phyloP scores from a whole-genome alignment of 208 protist genomes.

The Trypanosoma boissoni region DNA sequence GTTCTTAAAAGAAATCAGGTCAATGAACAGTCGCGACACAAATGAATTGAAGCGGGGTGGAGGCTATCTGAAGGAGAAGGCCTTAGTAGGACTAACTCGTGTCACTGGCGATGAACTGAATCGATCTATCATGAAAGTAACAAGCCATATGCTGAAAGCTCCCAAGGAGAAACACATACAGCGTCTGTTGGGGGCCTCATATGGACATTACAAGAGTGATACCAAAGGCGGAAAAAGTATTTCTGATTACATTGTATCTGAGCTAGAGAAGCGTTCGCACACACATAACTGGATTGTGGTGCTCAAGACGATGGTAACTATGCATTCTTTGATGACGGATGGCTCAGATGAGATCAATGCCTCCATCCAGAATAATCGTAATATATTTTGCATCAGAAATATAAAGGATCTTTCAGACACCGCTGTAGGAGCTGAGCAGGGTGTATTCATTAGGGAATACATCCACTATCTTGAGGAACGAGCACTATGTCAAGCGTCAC shows the following conservation, averaged over 20 bases:
- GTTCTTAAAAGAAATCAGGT: not conserved
- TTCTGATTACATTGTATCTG: slow-evolving; percentile 64
- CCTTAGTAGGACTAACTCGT: slow-evolving; percentile 52
- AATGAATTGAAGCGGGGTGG: slow-evolving; percentile 66
- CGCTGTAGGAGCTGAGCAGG: slow-evolving; percentile 37
- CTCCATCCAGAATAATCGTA: slow-evolving; percentile 41
- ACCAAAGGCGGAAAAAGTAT: slow-evolving; percentile 16
- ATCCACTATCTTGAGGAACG: slow-evolving; percentile 54
- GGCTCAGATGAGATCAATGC: slow-evolving; percentile 56
- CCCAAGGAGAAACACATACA: slow-evolving; percentile 89
- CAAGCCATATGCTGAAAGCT: slow-evolving; percentile 80
- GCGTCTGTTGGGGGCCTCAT: slow-evolving; percentile 58
- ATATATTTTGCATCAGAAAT: slow-evolving; percentile 44
- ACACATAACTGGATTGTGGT: slow-evolving; percentile 87
- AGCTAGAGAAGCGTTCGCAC: slow-evolving; percentile 72
- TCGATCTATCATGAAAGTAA: slow-evolving; percentile 75
- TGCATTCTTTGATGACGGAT: slow-evolving; percentile 68
- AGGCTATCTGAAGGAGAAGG: slow-evolving; percentile 84
- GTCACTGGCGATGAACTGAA: slow-evolving; percentile 71
- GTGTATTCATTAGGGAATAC: slow-evolving; percentile 69
- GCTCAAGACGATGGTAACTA: slow-evolving; percentile 69
- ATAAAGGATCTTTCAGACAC: slow-evolving; percentile 59
- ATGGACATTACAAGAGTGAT: slow-evolving; percentile 39
- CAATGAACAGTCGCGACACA: slow-evolving; percentile 34
- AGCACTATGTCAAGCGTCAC: slow-evolving; percentile 28